Evolutionary conservation across 768 basidiomycete genomes (phyloP).

Genomic region (Leucocoprinus sp.): DNA sequence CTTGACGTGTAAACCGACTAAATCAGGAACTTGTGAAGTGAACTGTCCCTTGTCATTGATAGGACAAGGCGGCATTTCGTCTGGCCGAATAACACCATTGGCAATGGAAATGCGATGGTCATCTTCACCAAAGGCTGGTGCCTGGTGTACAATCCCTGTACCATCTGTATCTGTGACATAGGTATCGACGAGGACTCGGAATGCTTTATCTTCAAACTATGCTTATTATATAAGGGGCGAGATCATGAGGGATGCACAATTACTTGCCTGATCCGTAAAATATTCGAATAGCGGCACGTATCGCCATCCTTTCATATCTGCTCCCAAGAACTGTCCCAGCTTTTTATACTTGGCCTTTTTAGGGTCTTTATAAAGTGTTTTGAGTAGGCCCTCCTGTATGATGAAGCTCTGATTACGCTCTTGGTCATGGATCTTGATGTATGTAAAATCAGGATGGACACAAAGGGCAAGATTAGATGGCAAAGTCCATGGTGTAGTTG

Average conservation of each 20-base stretch:
- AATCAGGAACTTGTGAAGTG: slow-evolving; percentile 85
- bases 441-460: slow-evolving; percentile 92
- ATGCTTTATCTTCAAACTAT: slow-evolving; percentile 87
- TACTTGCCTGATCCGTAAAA: slow-evolving; percentile 80
- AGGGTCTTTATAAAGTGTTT: slow-evolving; percentile 89
- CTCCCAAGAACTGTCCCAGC: slow-evolving; percentile 77
- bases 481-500: slow-evolving; percentile 97
- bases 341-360: slow-evolving; percentile 97
- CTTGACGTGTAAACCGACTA: slow-evolving; percentile 85
- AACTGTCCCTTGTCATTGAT: slow-evolving; percentile 86
- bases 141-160: slow-evolving; percentile 98
- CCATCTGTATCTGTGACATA: slow-evolving; percentile 93
- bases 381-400: slow-evolving; percentile 79
- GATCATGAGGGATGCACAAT: neutral
- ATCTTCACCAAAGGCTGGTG: slow-evolving; percentile 97
- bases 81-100: slow-evolving; percentile 72
- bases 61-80: slow-evolving; percentile 95
- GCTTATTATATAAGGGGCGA: neutral
- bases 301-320: slow-evolving; percentile 93
- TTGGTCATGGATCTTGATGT: slow-evolving; percentile 93
- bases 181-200: slow-evolving; percentile 80
- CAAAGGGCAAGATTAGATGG: slow-evolving; percentile 94
- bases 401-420: slow-evolving; percentile 85
- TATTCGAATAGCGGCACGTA: slow-evolving; percentile 95
- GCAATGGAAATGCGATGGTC: slow-evolving; percentile 91